A percentile compares a stretch with the other conserved stretches of the same genome.
phyloP scores from a whole-genome alignment of 2,329 filamentous ascomycete species.

The Talaromyces atroroseus region DNA sequence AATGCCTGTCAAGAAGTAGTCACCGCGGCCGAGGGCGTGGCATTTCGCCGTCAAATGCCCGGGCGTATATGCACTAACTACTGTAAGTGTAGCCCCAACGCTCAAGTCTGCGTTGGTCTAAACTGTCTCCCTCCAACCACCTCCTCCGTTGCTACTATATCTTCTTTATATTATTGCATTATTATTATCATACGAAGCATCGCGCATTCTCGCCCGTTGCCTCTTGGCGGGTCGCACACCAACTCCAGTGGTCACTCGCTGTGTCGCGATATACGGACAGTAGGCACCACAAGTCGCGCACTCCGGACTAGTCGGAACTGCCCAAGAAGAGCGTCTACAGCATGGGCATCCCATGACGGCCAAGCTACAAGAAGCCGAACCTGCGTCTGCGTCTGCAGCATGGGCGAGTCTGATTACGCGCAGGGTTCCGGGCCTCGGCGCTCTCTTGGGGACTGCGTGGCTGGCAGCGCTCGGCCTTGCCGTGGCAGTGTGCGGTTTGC shows the following conservation, averaged over 20 bases:
- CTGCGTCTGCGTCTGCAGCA: background rate
- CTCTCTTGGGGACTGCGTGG: slow-evolving; percentile 11
- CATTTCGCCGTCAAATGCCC: slow-evolving; percentile 9
- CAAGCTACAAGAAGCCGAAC: slow-evolving; percentile 1
- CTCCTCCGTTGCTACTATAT: background rate
- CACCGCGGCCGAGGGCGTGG: too few relatives aligned
- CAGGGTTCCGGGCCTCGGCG: slow-evolving; percentile 2
- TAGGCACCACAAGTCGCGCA: too few relatives aligned
- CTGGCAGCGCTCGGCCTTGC: slow-evolving; percentile 6
- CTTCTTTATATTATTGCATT: background rate
- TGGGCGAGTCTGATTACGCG: slow-evolving; percentile 1
- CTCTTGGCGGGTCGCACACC: background rate
- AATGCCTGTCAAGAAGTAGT: background rate
- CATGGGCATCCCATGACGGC: slow-evolving; percentile 13
- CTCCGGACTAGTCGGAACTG: background rate
- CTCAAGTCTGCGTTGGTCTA: background rate
- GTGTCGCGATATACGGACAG: too few relatives aligned
- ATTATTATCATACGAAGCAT: too few relatives aligned
- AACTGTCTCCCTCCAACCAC: background rate
- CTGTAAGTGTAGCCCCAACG: background rate
- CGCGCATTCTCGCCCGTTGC: too few relatives aligned
- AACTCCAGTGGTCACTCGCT: too few relatives aligned
- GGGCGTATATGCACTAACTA: background rate
- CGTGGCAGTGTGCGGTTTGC: background rate
- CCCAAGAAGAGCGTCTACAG: background rate